phyloP scores from a whole-genome alignment of 164 flowering plant species.

The Warburgia ugandensis region DNA sequence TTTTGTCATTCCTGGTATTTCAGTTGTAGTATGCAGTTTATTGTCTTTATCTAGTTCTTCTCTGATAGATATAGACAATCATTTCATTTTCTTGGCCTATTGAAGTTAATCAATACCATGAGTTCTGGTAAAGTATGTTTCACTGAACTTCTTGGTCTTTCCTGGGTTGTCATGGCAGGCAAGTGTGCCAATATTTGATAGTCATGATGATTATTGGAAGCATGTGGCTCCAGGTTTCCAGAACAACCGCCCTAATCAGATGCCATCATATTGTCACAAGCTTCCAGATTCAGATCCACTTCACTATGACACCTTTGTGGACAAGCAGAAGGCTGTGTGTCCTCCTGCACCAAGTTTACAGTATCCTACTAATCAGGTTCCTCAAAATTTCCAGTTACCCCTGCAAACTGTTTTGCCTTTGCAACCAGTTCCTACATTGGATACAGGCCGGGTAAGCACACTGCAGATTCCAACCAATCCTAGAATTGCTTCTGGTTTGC shows the following conservation, averaged over 20 bases:
- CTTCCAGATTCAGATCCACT: slow-evolving; percentile 39
- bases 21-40: too few species aligned
- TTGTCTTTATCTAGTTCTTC: too few species aligned
- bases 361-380: slow-evolving; percentile 38
- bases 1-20: too few species aligned
- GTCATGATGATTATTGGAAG: slow-evolving; percentile 56
- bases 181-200: slow-evolving; percentile 31
- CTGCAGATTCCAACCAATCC: slow-evolving; percentile 93
- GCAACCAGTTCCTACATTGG: slow-evolving; percentile 48
- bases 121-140: too few species aligned
- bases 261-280: slow-evolving; percentile 36
- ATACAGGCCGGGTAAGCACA: slow-evolving; percentile 55
- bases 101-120: too few species aligned
- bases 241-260: slow-evolving; percentile 31
- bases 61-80: not conserved
- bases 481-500: slow-evolving; percentile 76
- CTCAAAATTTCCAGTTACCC: slow-evolving; percentile 45
- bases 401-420: slow-evolving; percentile 42
- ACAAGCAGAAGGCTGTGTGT: slow-evolving; percentile 32
- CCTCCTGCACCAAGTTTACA: slow-evolving; percentile 30
- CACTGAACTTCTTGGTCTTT: slow-evolving; percentile 11
- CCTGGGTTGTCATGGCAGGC: slow-evolving; percentile 37
- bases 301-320: slow-evolving; percentile 42
- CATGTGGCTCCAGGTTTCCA: slow-evolving; percentile 47
- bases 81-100: not conserved